Evolutionary conservation across 345 rosid species (phyloP).

Genomic region (Euphorbia pulcherrima): DNA sequence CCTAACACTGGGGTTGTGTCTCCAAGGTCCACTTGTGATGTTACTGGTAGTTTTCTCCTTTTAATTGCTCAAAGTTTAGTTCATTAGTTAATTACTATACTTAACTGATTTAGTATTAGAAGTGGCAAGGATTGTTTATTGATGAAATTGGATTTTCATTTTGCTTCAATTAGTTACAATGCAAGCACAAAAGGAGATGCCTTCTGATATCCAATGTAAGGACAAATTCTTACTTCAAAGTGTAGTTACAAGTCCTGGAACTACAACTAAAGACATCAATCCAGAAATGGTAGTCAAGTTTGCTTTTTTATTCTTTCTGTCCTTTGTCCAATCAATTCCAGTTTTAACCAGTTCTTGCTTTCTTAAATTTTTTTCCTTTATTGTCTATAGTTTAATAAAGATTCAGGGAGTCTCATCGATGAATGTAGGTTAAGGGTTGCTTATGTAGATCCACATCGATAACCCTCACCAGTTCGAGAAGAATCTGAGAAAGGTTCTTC

Average conservation of each 20-base stretch:
- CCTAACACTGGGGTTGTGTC: conserved; percentile 77
- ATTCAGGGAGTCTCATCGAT: conserved; percentile 57
- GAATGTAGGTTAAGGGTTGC: conserved; percentile 75
- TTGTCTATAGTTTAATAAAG: conserved; percentile 55
- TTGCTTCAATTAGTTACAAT: conserved; percentile 58
- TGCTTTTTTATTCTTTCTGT: neutral
- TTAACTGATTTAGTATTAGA: too few relatives aligned
- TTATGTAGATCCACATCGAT: conserved; percentile 69
- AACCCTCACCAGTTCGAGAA: conserved; percentile 70
- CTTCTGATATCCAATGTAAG: conserved; percentile 79
- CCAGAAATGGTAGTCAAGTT: conserved; percentile 56
- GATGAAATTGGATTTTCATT: neutral
- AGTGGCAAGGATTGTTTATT: neutral
- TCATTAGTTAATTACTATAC: neutral
- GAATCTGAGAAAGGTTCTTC: conserved; percentile 83
- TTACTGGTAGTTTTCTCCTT: conserved; percentile 41
- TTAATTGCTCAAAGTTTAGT: neutral
- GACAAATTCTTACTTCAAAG: conserved; percentile 82
- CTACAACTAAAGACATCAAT: conserved; percentile 55
- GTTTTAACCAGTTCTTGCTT: conserved; percentile 7
- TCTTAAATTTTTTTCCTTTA: too few relatives aligned
- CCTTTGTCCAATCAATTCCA: neutral
- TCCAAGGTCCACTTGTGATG: conserved; percentile 74
- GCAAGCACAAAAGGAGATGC: conserved; percentile 90
- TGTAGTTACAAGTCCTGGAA: conserved; percentile 54